Conservation (phyloP, 345 rosid genomes). For the Arabidopsis thaliana region DNA sequence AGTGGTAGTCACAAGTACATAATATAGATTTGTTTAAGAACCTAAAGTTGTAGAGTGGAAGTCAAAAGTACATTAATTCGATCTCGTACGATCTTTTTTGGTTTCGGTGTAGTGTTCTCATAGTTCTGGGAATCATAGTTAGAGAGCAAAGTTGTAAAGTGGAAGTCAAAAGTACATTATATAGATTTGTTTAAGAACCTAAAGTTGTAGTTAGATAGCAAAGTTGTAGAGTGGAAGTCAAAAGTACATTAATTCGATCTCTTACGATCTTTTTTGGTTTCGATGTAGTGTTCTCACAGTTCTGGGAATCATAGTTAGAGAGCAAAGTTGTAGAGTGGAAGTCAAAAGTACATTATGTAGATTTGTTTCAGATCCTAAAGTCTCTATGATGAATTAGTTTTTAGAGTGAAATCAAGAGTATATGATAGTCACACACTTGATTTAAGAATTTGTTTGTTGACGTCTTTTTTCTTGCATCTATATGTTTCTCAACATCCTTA, state of each 20-base stretch:
- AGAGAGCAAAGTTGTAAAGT: neutral
- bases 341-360: neutral
- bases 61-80: neutral
- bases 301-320: neutral
- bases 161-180: too few relatives aligned
- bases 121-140: neutral
- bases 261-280: too few relatives aligned
- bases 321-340: neutral
- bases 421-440: neutral
- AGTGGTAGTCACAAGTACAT: neutral
- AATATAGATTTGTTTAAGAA: neutral
- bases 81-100: too few relatives aligned
- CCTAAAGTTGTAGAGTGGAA: neutral
- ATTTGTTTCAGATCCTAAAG: neutral
- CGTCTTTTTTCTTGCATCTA: neutral
- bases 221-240: too few relatives aligned
- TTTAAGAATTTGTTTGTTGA: neutral
- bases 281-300: too few relatives aligned
- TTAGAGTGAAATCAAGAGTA: neutral
- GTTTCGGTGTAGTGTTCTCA: too few relatives aligned
- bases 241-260: too few relatives aligned
- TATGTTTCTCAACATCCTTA: slow-evolving; percentile 28
- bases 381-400: neutral
- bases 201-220: too few relatives aligned
- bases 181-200: too few relatives aligned